A percentile compares a stretch with the other conserved stretches of the same genome.
Evolutionary conservation across 257 asterid genomes (phyloP).

Genomic region (Solanum phureja): DNA sequence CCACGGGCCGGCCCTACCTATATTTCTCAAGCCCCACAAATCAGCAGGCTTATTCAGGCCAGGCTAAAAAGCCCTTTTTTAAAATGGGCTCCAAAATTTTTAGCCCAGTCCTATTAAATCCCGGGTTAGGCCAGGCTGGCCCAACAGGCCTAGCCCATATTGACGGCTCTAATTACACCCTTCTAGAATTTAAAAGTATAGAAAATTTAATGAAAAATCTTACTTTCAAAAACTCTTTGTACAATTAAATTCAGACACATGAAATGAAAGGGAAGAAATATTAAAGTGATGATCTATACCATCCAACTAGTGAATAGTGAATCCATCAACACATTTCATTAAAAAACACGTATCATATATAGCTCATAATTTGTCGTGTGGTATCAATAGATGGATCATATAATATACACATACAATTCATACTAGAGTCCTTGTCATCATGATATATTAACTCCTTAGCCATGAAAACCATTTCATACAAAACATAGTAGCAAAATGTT

Average conservation of each 20-base stretch:
- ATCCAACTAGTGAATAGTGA: background rate
- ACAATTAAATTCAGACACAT: background rate
- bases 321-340: background rate
- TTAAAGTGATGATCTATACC: background rate
- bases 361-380: background rate
- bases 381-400: background rate
- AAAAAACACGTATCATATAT: background rate
- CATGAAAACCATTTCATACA: background rate
- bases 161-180: background rate
- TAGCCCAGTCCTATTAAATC: too few relatives aligned
- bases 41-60: too few relatives aligned
- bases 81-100: too few relatives aligned
- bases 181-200: too few relatives aligned
- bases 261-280: background rate
- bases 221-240: background rate
- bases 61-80: too few relatives aligned
- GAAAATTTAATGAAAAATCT: too few relatives aligned
- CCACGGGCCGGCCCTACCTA: too few relatives aligned
- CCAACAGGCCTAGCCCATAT: too few relatives aligned
- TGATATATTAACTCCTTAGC: background rate
- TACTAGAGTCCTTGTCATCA: background rate
- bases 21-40: too few relatives aligned
- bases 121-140: too few relatives aligned
- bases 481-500: background rate
- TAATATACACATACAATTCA: background rate